A percentile compares a stretch with the other conserved stretches of the same genome.
Conservation (phyloP, 306 rosid genomes). For the Vachellia collinsii region DNA sequence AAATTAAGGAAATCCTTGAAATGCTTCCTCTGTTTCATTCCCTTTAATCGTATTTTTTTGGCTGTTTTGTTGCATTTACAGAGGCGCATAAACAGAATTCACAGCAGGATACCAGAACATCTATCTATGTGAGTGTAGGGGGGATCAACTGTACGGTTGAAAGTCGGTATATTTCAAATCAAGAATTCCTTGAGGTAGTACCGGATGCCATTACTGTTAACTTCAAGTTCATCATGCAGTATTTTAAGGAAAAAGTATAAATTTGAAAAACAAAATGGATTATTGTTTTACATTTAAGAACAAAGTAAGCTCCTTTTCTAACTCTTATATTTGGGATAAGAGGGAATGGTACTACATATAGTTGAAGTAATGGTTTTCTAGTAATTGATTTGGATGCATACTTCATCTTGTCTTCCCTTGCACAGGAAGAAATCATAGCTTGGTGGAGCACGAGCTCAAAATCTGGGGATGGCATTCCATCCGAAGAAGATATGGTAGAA, state of each 20-base stretch:
- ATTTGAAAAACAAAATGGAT: no score
- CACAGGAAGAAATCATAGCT: constrained; percentile 89
- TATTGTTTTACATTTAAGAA: no score
- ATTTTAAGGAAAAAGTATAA: no score
- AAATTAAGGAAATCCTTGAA: background rate
- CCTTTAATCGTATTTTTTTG: background rate
- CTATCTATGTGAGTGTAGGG: constrained; percentile 64
- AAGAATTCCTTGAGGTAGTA: constrained; percentile 88
- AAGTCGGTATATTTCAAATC: constrained; percentile 77
- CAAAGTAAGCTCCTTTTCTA: no score
- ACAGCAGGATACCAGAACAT: constrained; percentile 43
- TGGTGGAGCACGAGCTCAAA: constrained; percentile 74
- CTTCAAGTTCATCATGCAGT: background rate
- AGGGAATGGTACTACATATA: background rate
- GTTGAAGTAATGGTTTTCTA: background rate
- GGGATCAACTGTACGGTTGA: constrained; percentile 66
- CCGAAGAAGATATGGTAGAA: constrained; percentile 59
- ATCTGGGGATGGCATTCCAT: constrained; percentile 52
- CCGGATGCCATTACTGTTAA: constrained; percentile 5
- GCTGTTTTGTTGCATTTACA: constrained; percentile 38
- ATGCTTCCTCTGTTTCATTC: constrained; percentile 7
- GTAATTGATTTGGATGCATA: background rate
- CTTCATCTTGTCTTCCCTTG: constrained; percentile 26
- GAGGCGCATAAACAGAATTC: constrained; percentile 49
- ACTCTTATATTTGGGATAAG: no score